These are phyloP conservation scores for Rosa hybrid DNA, from an alignment of 331 rosid species.

Conservation along the genomic window DNA sequence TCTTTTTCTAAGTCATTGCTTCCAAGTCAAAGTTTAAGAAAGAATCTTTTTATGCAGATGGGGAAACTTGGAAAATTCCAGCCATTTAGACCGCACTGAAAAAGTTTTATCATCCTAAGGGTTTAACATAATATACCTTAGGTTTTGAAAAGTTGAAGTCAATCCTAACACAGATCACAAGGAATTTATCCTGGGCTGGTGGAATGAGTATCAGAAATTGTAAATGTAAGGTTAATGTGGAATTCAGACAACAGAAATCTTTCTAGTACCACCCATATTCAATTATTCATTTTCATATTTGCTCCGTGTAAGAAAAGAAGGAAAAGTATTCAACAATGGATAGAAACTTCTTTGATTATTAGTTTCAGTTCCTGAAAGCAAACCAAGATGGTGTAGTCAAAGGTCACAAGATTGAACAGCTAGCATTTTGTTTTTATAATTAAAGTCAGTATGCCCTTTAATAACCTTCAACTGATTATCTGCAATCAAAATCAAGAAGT, in stretches of 20 bases:
- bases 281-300: not conserved
- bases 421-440: not conserved
- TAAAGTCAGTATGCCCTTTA: constrained; percentile 6
- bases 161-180: not conserved
- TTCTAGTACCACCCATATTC: not conserved
- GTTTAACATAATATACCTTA: not conserved
- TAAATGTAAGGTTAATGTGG: not conserved
- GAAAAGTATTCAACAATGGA: constrained; percentile 3
- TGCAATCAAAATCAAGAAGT: constrained; percentile 10
- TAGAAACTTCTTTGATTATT: not conserved
- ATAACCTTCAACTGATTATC: not conserved
- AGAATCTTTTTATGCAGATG: constrained; percentile 11
- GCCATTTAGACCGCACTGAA: constrained; percentile 8
- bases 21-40: constrained; percentile 37
- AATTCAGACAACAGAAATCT: not conserved
- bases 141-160: constrained; percentile 8
- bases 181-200: constrained; percentile 14
- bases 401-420: constrained; percentile 9
- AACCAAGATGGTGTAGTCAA: constrained; percentile 14
- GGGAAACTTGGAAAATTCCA: constrained; percentile 21
- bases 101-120: not conserved
- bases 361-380: not conserved
- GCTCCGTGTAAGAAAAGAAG: constrained; percentile 21
- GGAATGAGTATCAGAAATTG: constrained; percentile 12
- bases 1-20: constrained; percentile 23